Percentiles rank a stretch among this genome's conserved stretches.
These are phyloP conservation scores for Pyrus hybrid DNA, from an alignment of 331 rosid genomes.

Conservation along the genomic window DNA sequence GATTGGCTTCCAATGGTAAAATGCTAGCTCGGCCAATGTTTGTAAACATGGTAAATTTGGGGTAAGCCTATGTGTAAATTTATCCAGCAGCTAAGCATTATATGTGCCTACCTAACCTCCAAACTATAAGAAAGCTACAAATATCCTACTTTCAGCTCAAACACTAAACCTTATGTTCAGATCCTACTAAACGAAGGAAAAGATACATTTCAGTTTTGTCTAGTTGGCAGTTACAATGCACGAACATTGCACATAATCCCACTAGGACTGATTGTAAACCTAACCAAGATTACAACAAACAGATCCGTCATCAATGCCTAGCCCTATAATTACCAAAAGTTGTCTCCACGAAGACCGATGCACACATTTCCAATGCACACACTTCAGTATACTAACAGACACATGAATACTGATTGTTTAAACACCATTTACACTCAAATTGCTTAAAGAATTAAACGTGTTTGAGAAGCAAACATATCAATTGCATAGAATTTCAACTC, in stretches of 20 bases:
- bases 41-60: background rate
- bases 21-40: too few relatives aligned
- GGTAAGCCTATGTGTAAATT: background rate
- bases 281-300: background rate
- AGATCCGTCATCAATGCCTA: background rate
- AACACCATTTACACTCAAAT: background rate
- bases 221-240: background rate
- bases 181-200: background rate
- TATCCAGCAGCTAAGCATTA: background rate
- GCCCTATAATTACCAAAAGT: background rate
- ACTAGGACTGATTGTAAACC: background rate
- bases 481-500: background rate
- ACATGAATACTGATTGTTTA: too few relatives aligned
- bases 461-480: background rate
- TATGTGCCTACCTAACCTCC: background rate
- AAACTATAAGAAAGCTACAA: background rate
- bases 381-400: background rate
- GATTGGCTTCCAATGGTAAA: background rate
- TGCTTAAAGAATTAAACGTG: background rate
- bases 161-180: background rate
- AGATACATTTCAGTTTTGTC: background rate
- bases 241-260: background rate
- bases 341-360: background rate
- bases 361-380: background rate
- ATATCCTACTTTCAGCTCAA: background rate